Conservation (phyloP, 331 rosid genomes). For the Rosa hybrid region DNA sequence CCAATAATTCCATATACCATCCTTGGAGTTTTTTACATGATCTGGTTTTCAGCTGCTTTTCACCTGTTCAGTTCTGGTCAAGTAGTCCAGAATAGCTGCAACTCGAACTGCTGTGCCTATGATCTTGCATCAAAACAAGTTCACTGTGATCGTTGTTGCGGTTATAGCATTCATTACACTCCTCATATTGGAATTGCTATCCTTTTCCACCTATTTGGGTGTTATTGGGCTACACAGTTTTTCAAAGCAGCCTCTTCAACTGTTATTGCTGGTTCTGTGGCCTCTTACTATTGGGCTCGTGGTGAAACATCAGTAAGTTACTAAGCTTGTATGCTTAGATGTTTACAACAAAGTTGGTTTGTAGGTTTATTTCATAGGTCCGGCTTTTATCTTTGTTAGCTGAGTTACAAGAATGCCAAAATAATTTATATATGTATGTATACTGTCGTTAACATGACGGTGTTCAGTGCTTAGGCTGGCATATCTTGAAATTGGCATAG, state of each 20-base stretch:
- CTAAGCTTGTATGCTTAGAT: slow-evolving; percentile 26
- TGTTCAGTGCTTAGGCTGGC: slow-evolving; percentile 6
- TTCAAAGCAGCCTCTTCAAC: slow-evolving; percentile 88
- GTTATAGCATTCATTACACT: slow-evolving; percentile 85
- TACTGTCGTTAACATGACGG: neutral
- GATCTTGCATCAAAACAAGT: slow-evolving; percentile 76
- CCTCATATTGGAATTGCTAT: slow-evolving; percentile 91
- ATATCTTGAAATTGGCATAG: neutral
- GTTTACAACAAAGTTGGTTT: slow-evolving; percentile 1
- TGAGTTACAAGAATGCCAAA: slow-evolving; percentile 11
- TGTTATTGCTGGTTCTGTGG: slow-evolving; percentile 92
- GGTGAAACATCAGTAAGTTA: slow-evolving; percentile 85
- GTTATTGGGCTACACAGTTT: slow-evolving; percentile 96
- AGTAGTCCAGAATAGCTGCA: slow-evolving; percentile 83
- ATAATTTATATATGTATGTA: neutral
- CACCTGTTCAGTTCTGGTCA: slow-evolving; percentile 95
- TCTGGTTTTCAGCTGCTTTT: slow-evolving; percentile 95
- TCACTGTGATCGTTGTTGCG: slow-evolving; percentile 88
- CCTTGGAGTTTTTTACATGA: slow-evolving; percentile 91
- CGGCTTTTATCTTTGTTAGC: slow-evolving; percentile 6
- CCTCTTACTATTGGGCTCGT: slow-evolving; percentile 92
- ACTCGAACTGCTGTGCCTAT: slow-evolving; percentile 82
- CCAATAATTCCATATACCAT: slow-evolving; percentile 75
- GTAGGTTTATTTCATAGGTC: neutral
- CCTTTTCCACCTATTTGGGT: slow-evolving; percentile 91